Conservation (phyloP, 768 basidiomycete species). For the Piloderma croceum region DNA sequence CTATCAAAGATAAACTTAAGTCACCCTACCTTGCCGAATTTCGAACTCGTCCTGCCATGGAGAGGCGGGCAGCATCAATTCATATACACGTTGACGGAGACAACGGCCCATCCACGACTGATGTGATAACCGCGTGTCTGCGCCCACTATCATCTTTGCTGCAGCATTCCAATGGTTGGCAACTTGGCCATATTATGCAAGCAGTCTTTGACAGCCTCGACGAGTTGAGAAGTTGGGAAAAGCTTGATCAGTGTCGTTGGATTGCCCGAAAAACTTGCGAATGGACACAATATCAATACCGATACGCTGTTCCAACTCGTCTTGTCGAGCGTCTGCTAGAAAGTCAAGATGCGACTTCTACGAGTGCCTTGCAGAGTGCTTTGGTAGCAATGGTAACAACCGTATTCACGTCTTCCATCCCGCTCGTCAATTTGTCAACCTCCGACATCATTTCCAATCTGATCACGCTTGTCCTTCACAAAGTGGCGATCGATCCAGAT, state of each 20-base stretch:
- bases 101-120: slow-evolving; percentile 66
- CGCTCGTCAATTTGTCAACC: slow-evolving; percentile 85
- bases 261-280: slow-evolving; percentile 70
- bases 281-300: slow-evolving; percentile 91
- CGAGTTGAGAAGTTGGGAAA: slow-evolving; percentile 55
- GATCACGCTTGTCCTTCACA: slow-evolving; percentile 65
- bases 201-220: slow-evolving; percentile 69
- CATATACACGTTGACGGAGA: slow-evolving; percentile 88
- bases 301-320: slow-evolving; percentile 82
- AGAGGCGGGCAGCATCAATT: slow-evolving; percentile 83
- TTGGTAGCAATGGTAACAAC: slow-evolving; percentile 75
- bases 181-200: slow-evolving; percentile 68
- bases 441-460: slow-evolving; percentile 83
- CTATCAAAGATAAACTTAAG: slow-evolving; percentile 61
- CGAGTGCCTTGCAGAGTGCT: slow-evolving; percentile 50
- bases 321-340: slow-evolving; percentile 73
- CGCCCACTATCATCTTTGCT: slow-evolving; percentile 67
- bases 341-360: slow-evolving; percentile 46
- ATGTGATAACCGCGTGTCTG: slow-evolving; percentile 71
- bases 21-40: slow-evolving; percentile 85
- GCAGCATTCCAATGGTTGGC: slow-evolving; percentile 68
- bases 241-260: slow-evolving; percentile 75
- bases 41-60: slow-evolving; percentile 68
- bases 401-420: slow-evolving; percentile 76
- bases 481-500: slow-evolving; percentile 52